A percentile compares a stretch with the other conserved stretches of the same genome.
These are phyloP conservation scores for Leccinum ponderosum DNA, from an alignment of 1,284 basidiomycete species.

Conservation along the genomic window DNA sequence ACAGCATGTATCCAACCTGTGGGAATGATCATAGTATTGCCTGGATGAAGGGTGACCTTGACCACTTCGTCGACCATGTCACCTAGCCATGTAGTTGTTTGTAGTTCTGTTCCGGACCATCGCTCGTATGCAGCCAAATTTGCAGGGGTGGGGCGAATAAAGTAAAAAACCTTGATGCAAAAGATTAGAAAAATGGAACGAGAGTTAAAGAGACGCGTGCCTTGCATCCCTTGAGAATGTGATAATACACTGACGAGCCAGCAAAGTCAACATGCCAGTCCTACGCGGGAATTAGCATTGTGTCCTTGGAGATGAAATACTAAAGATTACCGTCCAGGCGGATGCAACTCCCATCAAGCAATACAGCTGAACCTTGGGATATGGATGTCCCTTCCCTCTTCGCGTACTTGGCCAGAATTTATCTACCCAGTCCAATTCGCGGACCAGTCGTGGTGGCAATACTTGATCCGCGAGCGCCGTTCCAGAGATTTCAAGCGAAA, in stretches of 20 bases:
- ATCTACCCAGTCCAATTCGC: conserved; percentile 96
- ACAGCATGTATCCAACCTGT: conserved; percentile 98
- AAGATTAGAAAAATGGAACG: conserved; percentile 11
- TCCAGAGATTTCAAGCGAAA: conserved; percentile 84
- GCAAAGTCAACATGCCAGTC: conserved; percentile 98
- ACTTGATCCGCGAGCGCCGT: conserved; percentile 77
- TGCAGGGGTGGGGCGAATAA: conserved; percentile 85
- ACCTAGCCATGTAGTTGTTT: conserved; percentile 89
- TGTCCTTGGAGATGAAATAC: background rate
- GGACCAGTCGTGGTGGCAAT: conserved; percentile 80
- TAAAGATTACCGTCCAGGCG: conserved; percentile 83
- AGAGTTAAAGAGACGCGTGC: conserved; percentile 38
- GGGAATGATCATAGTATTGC: conserved; percentile 96
- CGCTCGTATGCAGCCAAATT: conserved; percentile 89
- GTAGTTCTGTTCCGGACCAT: conserved; percentile 89
- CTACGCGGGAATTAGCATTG: conserved; percentile 41
- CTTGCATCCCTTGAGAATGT: conserved; percentile 82
- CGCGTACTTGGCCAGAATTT: conserved; percentile 86
- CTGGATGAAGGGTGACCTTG: conserved; percentile 78
- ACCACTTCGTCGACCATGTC: conserved; percentile 88
- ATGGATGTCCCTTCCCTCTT: conserved; percentile 71
- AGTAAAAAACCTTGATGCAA: conserved; percentile 80
- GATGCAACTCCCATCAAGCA: conserved; percentile 88
- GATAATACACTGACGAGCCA: conserved; percentile 93
- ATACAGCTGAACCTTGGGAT: conserved; percentile 95